Evolutionary conservation across 208 protist species (phyloP).

Genomic region (Acanthamoeba triangularis): DNA sequence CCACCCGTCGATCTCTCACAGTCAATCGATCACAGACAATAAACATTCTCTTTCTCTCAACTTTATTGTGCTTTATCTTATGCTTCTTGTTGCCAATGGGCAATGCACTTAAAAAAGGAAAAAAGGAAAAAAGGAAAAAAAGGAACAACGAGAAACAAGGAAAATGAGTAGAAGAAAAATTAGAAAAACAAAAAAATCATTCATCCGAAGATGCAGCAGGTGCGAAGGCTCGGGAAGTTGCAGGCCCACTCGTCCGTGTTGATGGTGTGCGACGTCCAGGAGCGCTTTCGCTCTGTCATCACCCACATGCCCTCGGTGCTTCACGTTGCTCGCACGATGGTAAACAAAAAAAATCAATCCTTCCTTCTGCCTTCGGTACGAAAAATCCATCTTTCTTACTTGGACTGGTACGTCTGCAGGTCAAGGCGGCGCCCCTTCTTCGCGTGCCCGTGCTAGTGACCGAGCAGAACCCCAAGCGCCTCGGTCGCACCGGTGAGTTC

Average conservation of each 20-base stretch:
- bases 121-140: too few species aligned
- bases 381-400: not conserved
- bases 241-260: conserved; percentile 22
- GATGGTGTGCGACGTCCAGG: conserved; percentile 59
- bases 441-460: conserved; percentile 47
- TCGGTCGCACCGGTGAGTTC: conserved; percentile 34
- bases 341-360: not conserved
- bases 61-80: too few species aligned
- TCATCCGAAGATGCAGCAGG: not conserved
- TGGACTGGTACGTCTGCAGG: not conserved
- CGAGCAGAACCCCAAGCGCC: conserved; percentile 63
- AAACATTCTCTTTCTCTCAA: too few species aligned
- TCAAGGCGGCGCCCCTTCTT: conserved; percentile 31
- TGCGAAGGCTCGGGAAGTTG: conserved; percentile 22
- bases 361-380: not conserved
- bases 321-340: conserved; percentile 40
- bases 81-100: too few species aligned
- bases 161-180: too few species aligned
- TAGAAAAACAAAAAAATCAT: not conserved
- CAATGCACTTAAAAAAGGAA: too few species aligned
- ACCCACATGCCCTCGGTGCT: conserved; percentile 60
- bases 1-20: too few species aligned
- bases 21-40: too few species aligned
- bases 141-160: too few species aligned
- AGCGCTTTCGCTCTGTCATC: conserved; percentile 47